Evolutionary conservation across 306 rosid species (phyloP).

Genomic region (Gastrolobium villosum): DNA sequence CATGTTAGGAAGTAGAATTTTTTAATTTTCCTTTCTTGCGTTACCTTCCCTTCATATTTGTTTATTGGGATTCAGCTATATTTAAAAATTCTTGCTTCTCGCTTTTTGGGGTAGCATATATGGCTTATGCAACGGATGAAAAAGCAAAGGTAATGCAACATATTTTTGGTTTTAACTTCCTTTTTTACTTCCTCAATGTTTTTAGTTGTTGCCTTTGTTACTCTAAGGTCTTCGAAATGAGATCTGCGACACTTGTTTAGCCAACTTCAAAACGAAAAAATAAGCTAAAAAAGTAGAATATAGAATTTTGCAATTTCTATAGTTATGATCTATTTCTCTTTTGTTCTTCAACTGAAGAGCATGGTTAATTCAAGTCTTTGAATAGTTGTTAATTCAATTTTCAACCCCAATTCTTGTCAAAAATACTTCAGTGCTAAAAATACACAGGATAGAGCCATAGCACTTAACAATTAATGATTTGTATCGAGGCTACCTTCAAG

Average conservation of each 20-base stretch:
- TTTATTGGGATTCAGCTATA: constrained; percentile 6
- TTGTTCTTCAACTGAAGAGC: too few species aligned
- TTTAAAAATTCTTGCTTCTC: neutral
- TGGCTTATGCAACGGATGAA: neutral
- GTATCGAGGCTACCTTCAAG: neutral
- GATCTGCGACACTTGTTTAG: neutral
- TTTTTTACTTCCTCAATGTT: neutral
- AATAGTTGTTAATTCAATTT: too few species aligned
- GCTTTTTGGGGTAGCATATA: neutral
- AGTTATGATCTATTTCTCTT: too few species aligned
- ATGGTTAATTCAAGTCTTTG: too few species aligned
- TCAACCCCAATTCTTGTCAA: neutral
- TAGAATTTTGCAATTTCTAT: too few species aligned
- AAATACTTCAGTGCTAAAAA: neutral
- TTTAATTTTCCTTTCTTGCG: neutral
- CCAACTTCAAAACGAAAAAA: neutral
- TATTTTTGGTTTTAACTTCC: neutral
- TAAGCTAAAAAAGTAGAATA: neutral
- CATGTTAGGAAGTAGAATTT: neutral
- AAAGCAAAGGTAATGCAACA: neutral
- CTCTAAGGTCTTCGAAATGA: neutral
- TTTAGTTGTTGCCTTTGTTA: neutral
- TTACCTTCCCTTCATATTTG: neutral
- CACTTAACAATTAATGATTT: neutral
- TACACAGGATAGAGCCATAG: neutral